These are phyloP conservation scores for Omphalea diandra DNA, from an alignment of 441 rosid genomes.

Conservation along the genomic window DNA sequence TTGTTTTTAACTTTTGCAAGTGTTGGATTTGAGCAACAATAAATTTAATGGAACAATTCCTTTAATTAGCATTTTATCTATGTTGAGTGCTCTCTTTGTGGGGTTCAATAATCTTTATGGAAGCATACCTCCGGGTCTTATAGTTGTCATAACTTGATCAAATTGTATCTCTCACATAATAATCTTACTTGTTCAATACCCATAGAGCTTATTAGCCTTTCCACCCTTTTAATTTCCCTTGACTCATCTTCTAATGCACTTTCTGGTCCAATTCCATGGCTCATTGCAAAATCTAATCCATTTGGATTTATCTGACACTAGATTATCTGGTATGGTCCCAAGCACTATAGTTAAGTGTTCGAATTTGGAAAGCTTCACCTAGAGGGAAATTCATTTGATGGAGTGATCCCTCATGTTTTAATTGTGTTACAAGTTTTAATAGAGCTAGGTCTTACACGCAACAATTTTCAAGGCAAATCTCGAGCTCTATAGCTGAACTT, in stretches of 20 bases:
- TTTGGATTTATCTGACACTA: not conserved
- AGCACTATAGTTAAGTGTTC: not conserved
- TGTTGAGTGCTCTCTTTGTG: not conserved
- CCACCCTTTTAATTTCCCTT: not conserved
- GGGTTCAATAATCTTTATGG: not conserved
- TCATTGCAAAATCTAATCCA: not conserved
- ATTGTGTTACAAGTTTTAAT: not conserved
- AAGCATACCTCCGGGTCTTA: slow-evolving; percentile 12
- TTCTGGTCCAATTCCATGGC: not conserved
- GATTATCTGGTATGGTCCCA: slow-evolving; percentile 1
- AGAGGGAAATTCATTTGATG: not conserved
- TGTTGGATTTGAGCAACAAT: not conserved
- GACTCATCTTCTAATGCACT: not conserved
- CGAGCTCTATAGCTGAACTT: not conserved
- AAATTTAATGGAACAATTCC: not conserved
- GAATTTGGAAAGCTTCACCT: not conserved
- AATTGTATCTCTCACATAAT: not conserved
- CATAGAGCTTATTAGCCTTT: not conserved
- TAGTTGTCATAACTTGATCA: not conserved
- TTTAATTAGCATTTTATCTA: not conserved
- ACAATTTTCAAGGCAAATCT: slow-evolving; percentile 1
- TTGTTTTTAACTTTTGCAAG: not conserved
- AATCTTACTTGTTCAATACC: not conserved
- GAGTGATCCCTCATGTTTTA: not conserved
- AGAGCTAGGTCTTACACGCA: not conserved